Evolutionary conservation across 139 green algal species (phyloP), one percentile per base, ranked within the genome.

Genomic region (Micromonas pusilla): DNA sequence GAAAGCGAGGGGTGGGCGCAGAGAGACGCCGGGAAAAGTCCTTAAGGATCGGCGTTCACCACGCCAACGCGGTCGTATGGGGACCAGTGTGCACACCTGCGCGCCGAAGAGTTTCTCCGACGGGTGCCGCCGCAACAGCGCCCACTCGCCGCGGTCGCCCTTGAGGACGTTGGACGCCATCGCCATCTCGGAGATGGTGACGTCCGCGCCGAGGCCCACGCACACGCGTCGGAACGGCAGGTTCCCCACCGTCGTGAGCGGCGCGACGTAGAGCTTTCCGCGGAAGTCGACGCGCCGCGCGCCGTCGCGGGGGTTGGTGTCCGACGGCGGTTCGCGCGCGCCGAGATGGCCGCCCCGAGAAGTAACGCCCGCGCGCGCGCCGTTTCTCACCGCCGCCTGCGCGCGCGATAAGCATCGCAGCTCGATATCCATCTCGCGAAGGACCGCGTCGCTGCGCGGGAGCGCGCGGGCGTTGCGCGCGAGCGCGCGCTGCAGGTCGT

Each of bases 141-240:
- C 95, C 95, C 95, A 99, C 86, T 99, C 95, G 19, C 83, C 91
- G 25, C 81, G 65, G 77, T 97, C 89, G 0, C 93, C 84, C 82
- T 90, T 80, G 45, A 98, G 85, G 53, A 99, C 83, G 83, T 97
- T 97, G 30, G 93, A 96, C 16, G 87, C 89, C 82, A 99, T 79
- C 0, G 95, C 94, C 95, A 99, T 98, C 86, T 99, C 95, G 0
- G 90, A 88, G 3, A 66, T 65, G 2, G 94, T 98, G 28, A 99
- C 85, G 74, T 99, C 95, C 2, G 86, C 91, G 2, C 95, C 95
- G 16, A 97, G 78, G 1, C 23, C 57, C 78, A 95, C 93, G 88
- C 91, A 97, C 39, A 98, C 63, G 3, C 94, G 86, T 30, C 74
- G 34, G 30, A 73, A 80, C 34, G 74, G 74, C 30, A 80, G 66